Conservation (phyloP, 2,329 filamentous ascomycete species). For the Rhytidhysteron rufulum region DNA sequence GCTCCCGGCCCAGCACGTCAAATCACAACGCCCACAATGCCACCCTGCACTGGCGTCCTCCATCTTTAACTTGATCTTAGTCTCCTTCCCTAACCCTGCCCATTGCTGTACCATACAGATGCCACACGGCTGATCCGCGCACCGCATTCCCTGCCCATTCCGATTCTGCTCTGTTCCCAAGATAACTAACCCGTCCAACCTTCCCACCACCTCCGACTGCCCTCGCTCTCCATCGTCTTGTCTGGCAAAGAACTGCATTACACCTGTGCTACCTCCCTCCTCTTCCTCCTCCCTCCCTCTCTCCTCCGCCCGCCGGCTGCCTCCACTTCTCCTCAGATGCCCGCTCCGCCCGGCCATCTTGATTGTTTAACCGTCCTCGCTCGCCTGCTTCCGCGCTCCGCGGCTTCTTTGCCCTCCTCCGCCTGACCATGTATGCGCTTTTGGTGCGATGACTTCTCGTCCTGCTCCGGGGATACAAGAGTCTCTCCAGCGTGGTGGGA, state of each 20-base stretch:
- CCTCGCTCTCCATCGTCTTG: constrained; percentile 1
- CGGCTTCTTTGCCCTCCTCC: constrained; percentile 22
- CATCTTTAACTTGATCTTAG: too few relatives aligned
- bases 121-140: constrained; percentile 9
- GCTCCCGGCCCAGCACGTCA: too few relatives aligned
- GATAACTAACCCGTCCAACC: constrained; percentile 5
- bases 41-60: too few relatives aligned
- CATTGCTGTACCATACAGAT: too few relatives aligned
- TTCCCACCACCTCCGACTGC: neutral
- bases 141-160: constrained; percentile 5
- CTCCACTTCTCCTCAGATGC: constrained; percentile 5
- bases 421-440: constrained; percentile 36
- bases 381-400: constrained; percentile 11
- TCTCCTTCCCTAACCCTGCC: too few relatives aligned
- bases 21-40: too few relatives aligned
- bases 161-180: constrained; percentile 7
- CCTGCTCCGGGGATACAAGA: constrained; percentile 38
- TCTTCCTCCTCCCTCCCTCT: constrained; percentile 2
- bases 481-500: constrained; percentile 34
- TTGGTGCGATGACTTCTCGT: constrained; percentile 43
- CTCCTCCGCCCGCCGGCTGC: constrained; percentile 7
- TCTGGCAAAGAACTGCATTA: neutral
- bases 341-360: constrained; percentile 1
- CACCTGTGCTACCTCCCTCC: constrained; percentile 3
- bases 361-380: neutral